Percentiles rank a stretch among this genome's conserved stretches.
These are phyloP conservation scores for Lentinula boryana DNA, from an alignment of 768 basidiomycete genomes.

Conservation along the genomic window DNA sequence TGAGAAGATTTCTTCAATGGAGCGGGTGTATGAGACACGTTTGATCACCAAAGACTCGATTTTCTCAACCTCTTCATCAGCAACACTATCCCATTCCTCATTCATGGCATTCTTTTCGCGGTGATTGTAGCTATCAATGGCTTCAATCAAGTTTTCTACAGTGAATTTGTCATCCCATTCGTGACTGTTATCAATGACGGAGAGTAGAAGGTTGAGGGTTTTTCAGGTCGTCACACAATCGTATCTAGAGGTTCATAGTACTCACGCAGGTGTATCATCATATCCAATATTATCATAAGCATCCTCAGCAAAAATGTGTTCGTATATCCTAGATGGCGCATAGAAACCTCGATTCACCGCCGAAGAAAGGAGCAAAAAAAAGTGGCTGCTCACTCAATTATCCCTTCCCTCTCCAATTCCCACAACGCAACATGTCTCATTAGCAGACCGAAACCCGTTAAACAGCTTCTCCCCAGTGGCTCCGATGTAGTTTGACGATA, in stretches of 20 bases:
- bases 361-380: background rate
- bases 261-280: conserved; percentile 10
- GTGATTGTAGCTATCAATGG: conserved; percentile 7
- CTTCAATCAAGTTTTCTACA: conserved; percentile 2
- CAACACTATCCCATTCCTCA: background rate
- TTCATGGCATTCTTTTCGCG: background rate
- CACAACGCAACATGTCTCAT: conserved; percentile 15
- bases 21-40: conserved; percentile 9
- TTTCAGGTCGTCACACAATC: background rate
- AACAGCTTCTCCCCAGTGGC: background rate
- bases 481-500: background rate
- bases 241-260: background rate
- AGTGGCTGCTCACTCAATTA: background rate
- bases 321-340: background rate
- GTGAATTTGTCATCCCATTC: conserved; percentile 12
- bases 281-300: conserved; percentile 8
- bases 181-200: background rate
- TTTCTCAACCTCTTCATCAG: background rate
- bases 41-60: background rate
- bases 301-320: conserved; percentile 7
- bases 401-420: conserved; percentile 8
- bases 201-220: background rate
- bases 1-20: conserved; percentile 8
- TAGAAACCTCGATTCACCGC: background rate
- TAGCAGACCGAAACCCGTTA: conserved; percentile 11